Evolutionary conservation across 2,329 filamentous ascomycete species (phyloP).

Genomic region (Stachybotrys chartarum): DNA sequence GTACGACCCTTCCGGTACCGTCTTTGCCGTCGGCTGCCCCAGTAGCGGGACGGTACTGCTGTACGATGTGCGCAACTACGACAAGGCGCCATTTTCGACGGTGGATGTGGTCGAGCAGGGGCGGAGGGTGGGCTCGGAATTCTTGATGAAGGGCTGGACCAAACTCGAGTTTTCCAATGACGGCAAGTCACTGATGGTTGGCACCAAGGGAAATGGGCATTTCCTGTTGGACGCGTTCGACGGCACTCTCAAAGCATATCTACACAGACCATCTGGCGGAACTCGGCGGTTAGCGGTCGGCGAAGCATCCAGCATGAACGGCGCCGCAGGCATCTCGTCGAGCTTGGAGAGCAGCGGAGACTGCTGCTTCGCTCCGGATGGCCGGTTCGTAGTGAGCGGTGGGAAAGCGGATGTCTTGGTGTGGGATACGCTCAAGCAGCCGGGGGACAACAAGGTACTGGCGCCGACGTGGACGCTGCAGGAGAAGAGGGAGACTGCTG

Average conservation of each 20-base stretch:
- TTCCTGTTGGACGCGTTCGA: conserved; percentile 92
- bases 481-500: conserved; percentile 60
- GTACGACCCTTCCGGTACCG: conserved; percentile 85
- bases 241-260: conserved; percentile 68
- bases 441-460: conserved; percentile 49
- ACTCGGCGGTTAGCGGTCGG: conserved; percentile 46
- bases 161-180: conserved; percentile 95
- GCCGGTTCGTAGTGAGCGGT: conserved; percentile 82
- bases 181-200: conserved; percentile 77
- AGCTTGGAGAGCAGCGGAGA: conserved; percentile 61
- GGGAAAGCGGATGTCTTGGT: conserved; percentile 66
- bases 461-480: conserved; percentile 58
- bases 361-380: conserved; percentile 84
- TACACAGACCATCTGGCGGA: conserved; percentile 51
- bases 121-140: conserved; percentile 43
- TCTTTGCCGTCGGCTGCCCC: conserved; percentile 85
- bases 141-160: conserved; percentile 68
- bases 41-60: conserved; percentile 73
- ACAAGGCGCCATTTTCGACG: conserved; percentile 79
- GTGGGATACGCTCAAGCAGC: conserved; percentile 69
- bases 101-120: conserved; percentile 68
- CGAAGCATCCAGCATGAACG: conserved; percentile 33
- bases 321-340: conserved; percentile 24
- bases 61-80: conserved; percentile 90
- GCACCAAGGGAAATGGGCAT: conserved; percentile 77